These are phyloP conservation scores for Backusella tarrabulga DNA, from an alignment of 192 early-diverging fungal species.

Conservation along the genomic window DNA sequence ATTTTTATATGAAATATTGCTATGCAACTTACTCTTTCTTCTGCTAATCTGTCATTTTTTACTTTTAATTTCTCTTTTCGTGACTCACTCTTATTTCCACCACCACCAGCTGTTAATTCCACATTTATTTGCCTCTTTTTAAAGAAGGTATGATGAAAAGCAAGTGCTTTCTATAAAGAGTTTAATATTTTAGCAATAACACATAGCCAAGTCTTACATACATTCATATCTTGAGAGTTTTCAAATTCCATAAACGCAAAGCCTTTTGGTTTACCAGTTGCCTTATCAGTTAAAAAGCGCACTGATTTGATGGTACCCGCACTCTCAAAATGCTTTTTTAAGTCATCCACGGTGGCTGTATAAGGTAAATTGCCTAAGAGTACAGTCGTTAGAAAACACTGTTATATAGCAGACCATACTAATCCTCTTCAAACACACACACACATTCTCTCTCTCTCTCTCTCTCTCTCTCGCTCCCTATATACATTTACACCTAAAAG, in stretches of 20 bases:
- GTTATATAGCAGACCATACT: neutral
- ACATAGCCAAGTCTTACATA: constrained; percentile 27
- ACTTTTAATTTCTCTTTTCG: constrained; percentile 47
- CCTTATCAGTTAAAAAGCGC: constrained; percentile 67
- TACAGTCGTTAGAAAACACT: neutral
- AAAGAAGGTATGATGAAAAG: constrained; percentile 61
- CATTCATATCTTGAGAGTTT: constrained; percentile 49
- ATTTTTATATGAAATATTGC: neutral
- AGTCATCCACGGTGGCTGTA: constrained; percentile 59
- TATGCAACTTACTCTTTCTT: constrained; percentile 49
- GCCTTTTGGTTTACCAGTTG: constrained; percentile 67
- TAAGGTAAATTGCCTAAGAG: constrained; percentile 59
- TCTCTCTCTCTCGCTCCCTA: neutral
- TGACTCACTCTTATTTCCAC: constrained; percentile 58
- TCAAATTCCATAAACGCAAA: constrained; percentile 74
- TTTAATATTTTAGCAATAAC: neutral
- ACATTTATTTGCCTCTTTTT: constrained; percentile 70
- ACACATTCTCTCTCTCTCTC: neutral
- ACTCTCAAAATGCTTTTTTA: constrained; percentile 57
- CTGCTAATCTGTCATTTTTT: constrained; percentile 49
- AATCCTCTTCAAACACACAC: neutral
- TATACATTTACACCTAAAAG: neutral
- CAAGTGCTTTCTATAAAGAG: constrained; percentile 51
- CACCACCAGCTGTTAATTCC: constrained; percentile 72
- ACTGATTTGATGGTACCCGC: constrained; percentile 57